phyloP scores from a whole-genome alignment of 225 moss, liverwort and hornwort species.

The Bryoerythrophyllum caledonicum region DNA sequence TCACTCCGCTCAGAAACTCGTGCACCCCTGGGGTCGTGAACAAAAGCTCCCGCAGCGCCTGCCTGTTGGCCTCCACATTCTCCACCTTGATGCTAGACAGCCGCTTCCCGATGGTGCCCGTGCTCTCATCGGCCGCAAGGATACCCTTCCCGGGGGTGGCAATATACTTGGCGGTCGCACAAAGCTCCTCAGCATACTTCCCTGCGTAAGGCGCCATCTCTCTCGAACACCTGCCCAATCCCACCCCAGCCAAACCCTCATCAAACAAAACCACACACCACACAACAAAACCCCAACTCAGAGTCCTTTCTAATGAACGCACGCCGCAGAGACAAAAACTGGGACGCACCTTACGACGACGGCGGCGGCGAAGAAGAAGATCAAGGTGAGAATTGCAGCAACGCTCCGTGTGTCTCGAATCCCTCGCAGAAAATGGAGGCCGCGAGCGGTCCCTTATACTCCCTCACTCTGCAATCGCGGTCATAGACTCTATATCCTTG shows the following conservation, averaged over 20 bases:
- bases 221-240: conserved; percentile 7
- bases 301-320: not conserved
- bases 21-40: conserved; percentile 28
- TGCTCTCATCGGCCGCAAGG: conserved; percentile 55
- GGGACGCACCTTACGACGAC: not conserved
- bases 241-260: not conserved
- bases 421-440: not conserved
- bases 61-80: conserved; percentile 59
- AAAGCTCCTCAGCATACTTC: conserved; percentile 47
- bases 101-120: conserved; percentile 50
- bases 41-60: conserved; percentile 44
- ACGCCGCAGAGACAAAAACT: not conserved
- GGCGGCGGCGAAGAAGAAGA: not conserved
- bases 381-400: not conserved
- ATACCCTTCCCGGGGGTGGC: conserved; percentile 49
- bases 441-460: conserved; percentile 8
- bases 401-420: not conserved
- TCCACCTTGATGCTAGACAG: conserved; percentile 55
- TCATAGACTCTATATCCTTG: too few relatives aligned
- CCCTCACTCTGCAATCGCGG: not conserved
- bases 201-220: conserved; percentile 52
- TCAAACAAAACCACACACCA: not conserved
- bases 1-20: conserved; percentile 44
- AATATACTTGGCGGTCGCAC: conserved; percentile 42
- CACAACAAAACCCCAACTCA: conserved; percentile 12